A percentile compares a stretch with the other conserved stretches of the same genome.
phyloP scores from a whole-genome alignment of 495 filamentous ascomycete genomes.

The Neurospora sp. region DNA sequence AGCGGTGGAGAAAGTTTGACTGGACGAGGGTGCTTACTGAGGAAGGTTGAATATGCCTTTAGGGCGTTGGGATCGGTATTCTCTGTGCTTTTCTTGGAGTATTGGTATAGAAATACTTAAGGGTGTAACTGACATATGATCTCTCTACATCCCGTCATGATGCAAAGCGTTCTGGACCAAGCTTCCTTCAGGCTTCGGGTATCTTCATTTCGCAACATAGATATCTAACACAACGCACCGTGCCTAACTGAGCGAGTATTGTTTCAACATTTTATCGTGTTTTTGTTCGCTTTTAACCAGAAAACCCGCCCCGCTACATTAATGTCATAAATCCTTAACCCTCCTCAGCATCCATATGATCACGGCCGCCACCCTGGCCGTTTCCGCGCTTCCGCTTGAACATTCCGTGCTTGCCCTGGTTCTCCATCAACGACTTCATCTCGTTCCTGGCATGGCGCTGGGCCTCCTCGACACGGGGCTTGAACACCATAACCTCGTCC shows the following conservation, averaged over 20 bases:
- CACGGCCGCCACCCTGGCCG: slow-evolving; percentile 21
- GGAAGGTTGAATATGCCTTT: slow-evolving; percentile 1
- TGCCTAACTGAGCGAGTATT: neutral
- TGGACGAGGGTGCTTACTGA: slow-evolving; percentile 76
- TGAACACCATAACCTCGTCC: slow-evolving; percentile 84
- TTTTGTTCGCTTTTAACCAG: neutral
- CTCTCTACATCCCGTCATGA: neutral
- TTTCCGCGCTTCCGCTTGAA: slow-evolving; percentile 42
- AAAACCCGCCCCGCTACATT: neutral
- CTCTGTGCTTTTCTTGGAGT: neutral
- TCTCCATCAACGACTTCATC: slow-evolving; percentile 77
- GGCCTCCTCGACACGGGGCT: slow-evolving; percentile 69
- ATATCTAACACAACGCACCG: neutral
- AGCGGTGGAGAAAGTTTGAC: slow-evolving; percentile 85
- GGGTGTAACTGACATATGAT: neutral
- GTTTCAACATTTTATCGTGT: neutral
- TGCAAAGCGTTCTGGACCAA: neutral
- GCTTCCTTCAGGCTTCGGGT: neutral
- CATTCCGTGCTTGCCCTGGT: slow-evolving; percentile 54
- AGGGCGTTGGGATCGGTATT: neutral
- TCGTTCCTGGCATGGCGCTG: slow-evolving; percentile 70
- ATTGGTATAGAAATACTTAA: neutral
- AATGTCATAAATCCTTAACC: slow-evolving; percentile 26
- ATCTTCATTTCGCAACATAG: neutral
- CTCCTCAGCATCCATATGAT: slow-evolving; percentile 82